Evolutionary conservation across 371 early-diverging fungal genomes (phyloP).

Genomic region (Mucor lusitanicus): DNA sequence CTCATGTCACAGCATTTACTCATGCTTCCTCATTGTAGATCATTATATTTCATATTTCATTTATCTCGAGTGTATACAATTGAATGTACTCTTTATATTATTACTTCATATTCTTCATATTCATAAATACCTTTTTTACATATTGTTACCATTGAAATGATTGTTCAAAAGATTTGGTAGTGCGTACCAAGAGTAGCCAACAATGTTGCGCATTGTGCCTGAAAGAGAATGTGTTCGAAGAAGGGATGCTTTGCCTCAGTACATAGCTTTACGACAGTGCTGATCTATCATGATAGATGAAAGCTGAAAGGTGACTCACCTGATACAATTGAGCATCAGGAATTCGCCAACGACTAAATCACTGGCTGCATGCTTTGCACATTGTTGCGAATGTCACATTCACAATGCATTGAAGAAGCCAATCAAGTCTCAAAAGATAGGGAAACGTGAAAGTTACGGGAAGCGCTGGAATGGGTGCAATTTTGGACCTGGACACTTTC

Average conservation of each 20-base stretch:
- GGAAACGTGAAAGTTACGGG: not conserved
- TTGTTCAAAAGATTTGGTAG: not conserved
- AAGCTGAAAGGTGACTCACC: not conserved
- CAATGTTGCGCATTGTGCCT: not conserved
- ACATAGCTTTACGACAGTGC: not conserved
- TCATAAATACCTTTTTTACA: not conserved
- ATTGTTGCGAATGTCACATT: not conserved
- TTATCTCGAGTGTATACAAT: not conserved
- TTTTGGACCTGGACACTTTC: no score
- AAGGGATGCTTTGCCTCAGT: not conserved
- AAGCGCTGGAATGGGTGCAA: not conserved
- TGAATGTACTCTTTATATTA: not conserved
- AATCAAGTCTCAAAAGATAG: not conserved
- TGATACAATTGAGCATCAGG: not conserved
- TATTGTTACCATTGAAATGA: not conserved
- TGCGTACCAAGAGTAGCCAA: no score
- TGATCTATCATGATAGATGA: no score
- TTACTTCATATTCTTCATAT: not conserved
- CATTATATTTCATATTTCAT: not conserved
- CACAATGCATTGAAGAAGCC: not conserved
- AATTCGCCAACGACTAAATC: not conserved
- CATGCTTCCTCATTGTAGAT: not conserved
- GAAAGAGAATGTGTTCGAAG: not conserved
- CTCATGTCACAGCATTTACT: not conserved
- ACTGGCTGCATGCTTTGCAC: not conserved